Evolutionary conservation across 495 filamentous ascomycete genomes (phyloP).

Genomic region (Penicillium simplicissimum): DNA sequence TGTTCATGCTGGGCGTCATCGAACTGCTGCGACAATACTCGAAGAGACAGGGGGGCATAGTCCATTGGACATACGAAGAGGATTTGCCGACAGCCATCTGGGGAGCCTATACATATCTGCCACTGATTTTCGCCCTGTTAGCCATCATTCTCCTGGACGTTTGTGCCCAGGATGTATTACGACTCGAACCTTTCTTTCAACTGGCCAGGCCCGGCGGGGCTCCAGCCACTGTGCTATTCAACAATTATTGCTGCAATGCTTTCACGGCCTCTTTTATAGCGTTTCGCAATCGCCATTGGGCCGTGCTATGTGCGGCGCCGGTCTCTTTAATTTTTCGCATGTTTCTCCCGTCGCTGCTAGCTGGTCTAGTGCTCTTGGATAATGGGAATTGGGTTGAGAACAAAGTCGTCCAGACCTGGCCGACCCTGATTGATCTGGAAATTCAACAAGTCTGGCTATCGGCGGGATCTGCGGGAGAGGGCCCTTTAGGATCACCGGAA

Average conservation of each 20-base stretch:
- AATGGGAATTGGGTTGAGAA: conserved; percentile 2
- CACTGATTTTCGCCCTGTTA: conserved; percentile 22
- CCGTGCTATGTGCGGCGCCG: conserved; percentile 21
- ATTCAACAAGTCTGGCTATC: conserved; percentile 20
- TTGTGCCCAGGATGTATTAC: conserved; percentile 24
- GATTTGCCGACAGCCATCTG: conserved; percentile 13
- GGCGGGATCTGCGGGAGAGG: conserved; percentile 1
- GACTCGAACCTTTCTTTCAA: conserved; percentile 34
- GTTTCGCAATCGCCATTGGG: conserved; percentile 27
- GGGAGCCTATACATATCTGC: conserved; percentile 24
- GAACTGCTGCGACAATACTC: conserved; percentile 25
- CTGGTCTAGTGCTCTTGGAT: conserved; percentile 19
- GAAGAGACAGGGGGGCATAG: conserved; percentile 17
- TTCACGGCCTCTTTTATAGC: conserved; percentile 24
- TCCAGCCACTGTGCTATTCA: conserved; percentile 26
- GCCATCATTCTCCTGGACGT: conserved; percentile 24
- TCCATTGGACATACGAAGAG: conserved; percentile 13
- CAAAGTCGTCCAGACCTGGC: conserved; percentile 25
- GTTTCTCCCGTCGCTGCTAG: conserved; percentile 23
- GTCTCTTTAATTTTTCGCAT: conserved; percentile 21
- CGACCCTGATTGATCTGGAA: conserved; percentile 19
- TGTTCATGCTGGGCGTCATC: conserved; percentile 14
- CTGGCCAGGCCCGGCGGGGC: conserved; percentile 21
- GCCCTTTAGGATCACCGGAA: conserved; percentile 1
- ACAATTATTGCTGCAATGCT: conserved; percentile 28